Base-by-base conservation (phyloP, 2,329 filamentous ascomycete genomes). In the Orbilia brochopaga region DNA sequence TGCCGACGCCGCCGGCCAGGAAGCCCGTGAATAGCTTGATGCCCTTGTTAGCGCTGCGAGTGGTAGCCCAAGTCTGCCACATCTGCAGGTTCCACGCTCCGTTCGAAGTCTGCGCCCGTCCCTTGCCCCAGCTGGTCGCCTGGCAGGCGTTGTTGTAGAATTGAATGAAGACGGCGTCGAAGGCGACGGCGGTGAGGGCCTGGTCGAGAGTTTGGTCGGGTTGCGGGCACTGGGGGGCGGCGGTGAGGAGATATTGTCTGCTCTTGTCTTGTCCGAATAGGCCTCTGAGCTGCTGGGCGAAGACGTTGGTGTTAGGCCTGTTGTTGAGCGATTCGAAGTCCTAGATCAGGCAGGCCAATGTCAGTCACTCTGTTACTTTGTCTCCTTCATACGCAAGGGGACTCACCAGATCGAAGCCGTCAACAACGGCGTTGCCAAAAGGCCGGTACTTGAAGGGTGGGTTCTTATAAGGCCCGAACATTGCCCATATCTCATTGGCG, bases 91-190 rank as follows among this genome's bases (percentile, higher is more conserved):
- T 75, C 62, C 74, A 75, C 13, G 40, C 51, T 19, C 11, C 21
- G 54, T 70, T 73, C 11, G 56, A 55, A 21, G 17, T 60, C 53
- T 74, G 67, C 11, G 35, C 32, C 37, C 62, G 55, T 13, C 55
- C 83, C 15, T 37, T 37, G 0, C 79, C 60, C 79, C 83, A 90
- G 27, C 81, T 82, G 72, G 81, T 78, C 0, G 85, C 79, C 15
- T 86, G 86, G 78, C 88, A 90, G 4, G 32, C 44, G 81, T 88
- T 89, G 82, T 88, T 88, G 79, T 88, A 88, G 79, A 88, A 88
- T 78, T 89, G 86, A 30, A 88, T 82, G 78, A 84, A 85, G 73
- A 88, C 78, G 24, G 85, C 86, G 77, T 88, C 86, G 69, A 88
- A 84, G 13, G 78, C 75, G 6, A 88, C 84, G 7, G 55, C 69